Evolutionary conservation across 139 green algal species (phyloP).

Genomic region (Closterium sp.): DNA sequence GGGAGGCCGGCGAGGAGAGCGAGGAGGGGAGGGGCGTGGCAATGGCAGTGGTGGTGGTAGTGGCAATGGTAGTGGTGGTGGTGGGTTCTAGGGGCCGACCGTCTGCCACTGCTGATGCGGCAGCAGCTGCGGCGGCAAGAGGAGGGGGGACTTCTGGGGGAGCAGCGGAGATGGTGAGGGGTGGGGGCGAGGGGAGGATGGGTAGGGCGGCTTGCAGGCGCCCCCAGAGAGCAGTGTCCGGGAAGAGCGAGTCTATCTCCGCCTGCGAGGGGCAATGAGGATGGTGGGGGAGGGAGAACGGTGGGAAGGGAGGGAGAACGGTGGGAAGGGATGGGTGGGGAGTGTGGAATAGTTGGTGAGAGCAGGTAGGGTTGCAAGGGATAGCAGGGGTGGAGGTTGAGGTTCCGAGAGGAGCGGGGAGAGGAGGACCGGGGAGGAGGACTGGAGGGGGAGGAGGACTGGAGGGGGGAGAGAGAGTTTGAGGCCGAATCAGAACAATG

Average conservation of each 20-base stretch:
- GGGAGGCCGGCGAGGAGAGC: neutral
- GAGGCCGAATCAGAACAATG: too few relatives aligned
- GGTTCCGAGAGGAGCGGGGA: too few relatives aligned
- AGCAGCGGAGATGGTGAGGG: neutral
- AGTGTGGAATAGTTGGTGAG: too few relatives aligned
- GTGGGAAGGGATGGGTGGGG: neutral
- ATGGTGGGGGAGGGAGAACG: too few relatives aligned
- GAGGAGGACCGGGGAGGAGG: too few relatives aligned
- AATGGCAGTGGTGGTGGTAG: too few relatives aligned
- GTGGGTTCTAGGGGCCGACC: neutral
- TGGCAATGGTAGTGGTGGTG: neutral
- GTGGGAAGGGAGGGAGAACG: neutral
- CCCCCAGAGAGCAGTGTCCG: neutral
- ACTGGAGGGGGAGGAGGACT: too few relatives aligned
- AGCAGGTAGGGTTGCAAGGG: too few relatives aligned
- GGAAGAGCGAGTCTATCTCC: neutral
- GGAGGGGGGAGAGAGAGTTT: too few relatives aligned
- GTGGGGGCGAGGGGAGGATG: neutral
- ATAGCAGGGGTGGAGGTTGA: too few relatives aligned
- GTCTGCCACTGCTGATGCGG: neutral
- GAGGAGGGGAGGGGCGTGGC: neutral
- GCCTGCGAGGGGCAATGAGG: neutral
- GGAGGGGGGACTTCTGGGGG: neutral
- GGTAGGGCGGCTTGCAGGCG: neutral
- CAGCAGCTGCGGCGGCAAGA: neutral